Evolutionary conservation across 768 basidiomycete genomes (phyloP), one percentile per base, ranked within the genome.

Genomic region (Mycena belliarum): DNA sequence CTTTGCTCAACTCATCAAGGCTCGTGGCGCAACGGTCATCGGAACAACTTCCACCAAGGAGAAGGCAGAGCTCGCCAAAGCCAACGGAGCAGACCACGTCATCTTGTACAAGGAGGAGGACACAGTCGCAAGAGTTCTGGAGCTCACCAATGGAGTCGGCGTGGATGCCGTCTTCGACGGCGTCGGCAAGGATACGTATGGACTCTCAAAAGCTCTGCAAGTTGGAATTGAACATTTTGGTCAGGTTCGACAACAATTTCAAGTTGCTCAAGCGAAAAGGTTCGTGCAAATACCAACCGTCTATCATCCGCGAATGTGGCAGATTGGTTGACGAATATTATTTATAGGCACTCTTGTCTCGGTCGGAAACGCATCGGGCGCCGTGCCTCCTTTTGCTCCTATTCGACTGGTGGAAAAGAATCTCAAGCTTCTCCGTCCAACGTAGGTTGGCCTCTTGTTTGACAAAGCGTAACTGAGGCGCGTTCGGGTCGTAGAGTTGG

Each of bases 141-240:
- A 89, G 65, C 72, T 93, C 52, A 93, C 93, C 0, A 83, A 84
- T 38, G 91, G 90, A 9, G 79, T 86, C 63, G 91, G 93, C 16
- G 91, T 94, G 6, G 83, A 96, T 60, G 95, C 85, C 16, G 82
- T 93, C 23, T 96, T 89, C 66, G 96, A 99, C 66, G 96, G 96
- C 26, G 93, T 99, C n/a, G 96, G 96, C 2, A 95, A 91, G 76
- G 91, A 93, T 70, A 98, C 95, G 83, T 95, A 73, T 57, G 38
- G 4, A 11, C 3, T 40, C 4, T 20, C 38, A 12, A 40, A 5
- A 15, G 14, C 16, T 35, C 33, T 35, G 7, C 88, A 78, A 24
- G 33, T 55, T 12, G 33, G 55, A 43, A 45, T 16, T 54, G 18
- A 51, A n/a, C 48, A 26, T 18, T 10, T 44, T 28, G 7, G 7